These are phyloP conservation scores for Paecilomyces fulvus DNA, from an alignment of 2,329 filamentous ascomycete species.

Conservation along the genomic window DNA sequence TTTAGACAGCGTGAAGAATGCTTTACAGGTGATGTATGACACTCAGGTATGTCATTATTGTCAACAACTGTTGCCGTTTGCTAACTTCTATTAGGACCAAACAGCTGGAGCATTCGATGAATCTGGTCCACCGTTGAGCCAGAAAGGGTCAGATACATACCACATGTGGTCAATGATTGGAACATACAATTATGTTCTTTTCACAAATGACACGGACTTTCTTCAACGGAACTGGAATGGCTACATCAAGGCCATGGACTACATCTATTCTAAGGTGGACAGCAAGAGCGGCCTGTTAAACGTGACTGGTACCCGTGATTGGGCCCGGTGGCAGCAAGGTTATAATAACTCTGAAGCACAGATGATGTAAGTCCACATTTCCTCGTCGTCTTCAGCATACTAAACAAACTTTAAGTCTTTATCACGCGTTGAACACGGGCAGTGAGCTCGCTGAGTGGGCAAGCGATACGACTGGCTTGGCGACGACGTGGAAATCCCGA, in stretches of 20 bases:
- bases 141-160: slow-evolving; percentile 27
- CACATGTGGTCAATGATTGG: slow-evolving; percentile 50
- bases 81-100: slow-evolving; percentile 11
- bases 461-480: slow-evolving; percentile 32
- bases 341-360: slow-evolving; percentile 46
- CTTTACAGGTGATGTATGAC: slow-evolving; percentile 41
- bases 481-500: slow-evolving; percentile 32
- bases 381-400: neutral
- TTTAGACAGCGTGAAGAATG: slow-evolving; percentile 40
- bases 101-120: slow-evolving; percentile 27
- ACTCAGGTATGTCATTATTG: slow-evolving; percentile 25
- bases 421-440: slow-evolving; percentile 47
- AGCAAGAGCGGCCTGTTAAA: slow-evolving; percentile 39
- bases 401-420: slow-evolving; percentile 25
- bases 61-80: no score
- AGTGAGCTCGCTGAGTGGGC: slow-evolving; percentile 43
- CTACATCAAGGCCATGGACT: slow-evolving; percentile 42
- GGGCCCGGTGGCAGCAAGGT: slow-evolving; percentile 44
- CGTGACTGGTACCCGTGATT: slow-evolving; percentile 43
- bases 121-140: slow-evolving; percentile 26
- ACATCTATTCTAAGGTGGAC: slow-evolving; percentile 37
- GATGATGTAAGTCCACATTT: slow-evolving; percentile 31
- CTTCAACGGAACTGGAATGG: slow-evolving; percentile 40
- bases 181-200: slow-evolving; percentile 51
- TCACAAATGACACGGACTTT: slow-evolving; percentile 45